These are phyloP conservation scores for Silene coronaria DNA, from an alignment of 179 eudicot genomes.

Conservation along the genomic window DNA sequence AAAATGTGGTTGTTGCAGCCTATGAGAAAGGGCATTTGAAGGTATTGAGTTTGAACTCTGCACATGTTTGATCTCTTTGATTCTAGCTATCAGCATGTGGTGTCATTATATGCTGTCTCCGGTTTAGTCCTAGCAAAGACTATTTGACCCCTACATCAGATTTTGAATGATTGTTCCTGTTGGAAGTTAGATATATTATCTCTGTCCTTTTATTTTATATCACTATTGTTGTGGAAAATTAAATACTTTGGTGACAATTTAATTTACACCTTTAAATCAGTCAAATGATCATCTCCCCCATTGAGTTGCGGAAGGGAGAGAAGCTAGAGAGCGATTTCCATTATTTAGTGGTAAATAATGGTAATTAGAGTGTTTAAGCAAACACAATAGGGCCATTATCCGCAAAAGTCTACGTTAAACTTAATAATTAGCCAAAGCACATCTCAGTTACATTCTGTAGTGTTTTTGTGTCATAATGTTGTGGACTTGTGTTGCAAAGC, in stretches of 20 bases:
- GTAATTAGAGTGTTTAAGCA: no score
- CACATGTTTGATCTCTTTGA: neutral
- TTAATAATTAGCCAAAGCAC: no score
- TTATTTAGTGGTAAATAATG: no score
- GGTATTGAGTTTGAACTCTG: slow-evolving; percentile 35
- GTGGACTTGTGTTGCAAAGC: neutral
- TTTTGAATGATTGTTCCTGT: neutral
- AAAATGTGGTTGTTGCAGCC: slow-evolving; percentile 44
- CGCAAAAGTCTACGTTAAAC: no score
- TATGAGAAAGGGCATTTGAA: slow-evolving; percentile 68
- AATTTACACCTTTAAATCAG: neutral
- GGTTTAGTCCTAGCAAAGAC: neutral
- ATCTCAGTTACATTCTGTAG: no score
- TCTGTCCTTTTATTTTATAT: neutral
- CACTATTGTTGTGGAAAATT: neutral
- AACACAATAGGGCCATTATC: no score
- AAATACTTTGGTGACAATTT: neutral
- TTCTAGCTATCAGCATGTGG: neutral
- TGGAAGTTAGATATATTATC: neutral
- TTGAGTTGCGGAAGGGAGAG: neutral
- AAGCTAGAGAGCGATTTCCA: no score
- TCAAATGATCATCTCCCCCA: neutral
- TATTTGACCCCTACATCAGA: neutral
- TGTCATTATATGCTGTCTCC: neutral
- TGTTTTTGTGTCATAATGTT: no score